Evolutionary conservation across 2,329 filamentous ascomycete genomes (phyloP), one percentile per base, ranked within the genome.

Genomic region (Metarhizium robertsii): DNA sequence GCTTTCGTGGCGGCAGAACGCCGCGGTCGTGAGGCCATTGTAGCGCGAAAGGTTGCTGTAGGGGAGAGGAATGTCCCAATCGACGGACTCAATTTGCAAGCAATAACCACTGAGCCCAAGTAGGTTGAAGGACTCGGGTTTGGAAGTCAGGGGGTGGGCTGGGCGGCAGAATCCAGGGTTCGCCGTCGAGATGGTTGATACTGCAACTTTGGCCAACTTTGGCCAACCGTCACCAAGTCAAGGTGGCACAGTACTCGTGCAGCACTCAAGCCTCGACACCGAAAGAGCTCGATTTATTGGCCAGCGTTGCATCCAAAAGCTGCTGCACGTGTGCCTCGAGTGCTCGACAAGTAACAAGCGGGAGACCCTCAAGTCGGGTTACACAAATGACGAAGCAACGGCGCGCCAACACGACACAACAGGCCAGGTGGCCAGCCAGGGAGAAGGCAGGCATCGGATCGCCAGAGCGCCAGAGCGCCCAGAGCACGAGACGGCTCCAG

Each of bases 11-110:
- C 73, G 32, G 73, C 73, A 25, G 72, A 73, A 47, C 74, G 71
- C 53, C 73, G 76, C 46, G 78, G 78, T 56, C 78, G 75, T 36
- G 73, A 71, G 49, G 75, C 61, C 77, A 80, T 80, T 45, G 42
- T 32, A 40, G 29, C 13, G 11, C 13, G 13, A 11, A 45, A 18
- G 18, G 7, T 45, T 16, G 5, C 5, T 34, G 32, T 32, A 34
- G 32, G 32, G 32, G 10, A 34, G 32, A 34, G 32, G 32, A 11
- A 34, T 34, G 32, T 14, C 36, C 8, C 16, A 38, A 20, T 16
- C 7, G 25, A 8, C 10, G 32, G 6, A 30, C 5, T 11, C 6
- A 8, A 20, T 20, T 11, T 45, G 42, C 42, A 8, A 34, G 32
- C 32, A 34, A 34, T 34, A 34, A 11, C 32, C 32, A 34, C 32